Evolutionary conservation across 2,329 filamentous ascomycete species (phyloP).

Genomic region (Cordyceps cicadae): DNA sequence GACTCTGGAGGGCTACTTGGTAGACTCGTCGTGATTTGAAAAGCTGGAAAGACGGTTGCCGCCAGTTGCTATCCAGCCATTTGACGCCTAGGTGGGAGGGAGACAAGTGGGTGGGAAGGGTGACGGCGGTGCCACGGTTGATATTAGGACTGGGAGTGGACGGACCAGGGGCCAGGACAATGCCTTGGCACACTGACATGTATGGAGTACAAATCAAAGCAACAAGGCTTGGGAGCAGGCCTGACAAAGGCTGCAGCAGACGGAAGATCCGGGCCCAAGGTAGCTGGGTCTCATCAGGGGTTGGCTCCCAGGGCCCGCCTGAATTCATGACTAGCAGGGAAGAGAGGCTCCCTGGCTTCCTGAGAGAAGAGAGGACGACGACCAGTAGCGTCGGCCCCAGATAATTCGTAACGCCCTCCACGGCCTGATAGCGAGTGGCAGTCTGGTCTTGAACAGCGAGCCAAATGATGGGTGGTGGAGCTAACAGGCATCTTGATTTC

Average conservation of each 20-base stretch:
- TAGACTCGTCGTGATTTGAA: not conserved
- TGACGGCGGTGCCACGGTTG: conserved; percentile 6
- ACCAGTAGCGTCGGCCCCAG: not conserved
- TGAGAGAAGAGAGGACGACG: not conserved
- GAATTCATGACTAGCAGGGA: conserved; percentile 2
- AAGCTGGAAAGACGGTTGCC: not conserved
- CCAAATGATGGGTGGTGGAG: not conserved
- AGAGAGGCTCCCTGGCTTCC: not conserved
- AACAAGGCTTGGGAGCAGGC: not conserved
- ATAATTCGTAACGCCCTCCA: not conserved
- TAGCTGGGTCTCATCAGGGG: not conserved
- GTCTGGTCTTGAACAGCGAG: not conserved
- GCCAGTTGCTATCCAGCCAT: conserved; percentile 2
- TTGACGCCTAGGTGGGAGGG: conserved; percentile 1
- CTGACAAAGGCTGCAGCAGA: conserved; percentile 1
- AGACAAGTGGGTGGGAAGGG: not conserved
- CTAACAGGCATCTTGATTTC: not conserved
- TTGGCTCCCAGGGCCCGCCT: conserved; percentile 1
- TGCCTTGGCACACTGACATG: not conserved
- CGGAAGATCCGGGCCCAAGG: conserved; percentile 1
- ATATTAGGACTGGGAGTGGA: conserved; percentile 6
- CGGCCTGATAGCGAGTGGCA: not conserved
- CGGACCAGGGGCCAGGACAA: conserved; percentile 1
- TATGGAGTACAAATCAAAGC: not conserved
- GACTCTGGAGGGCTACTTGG: not conserved